phyloP scores from a whole-genome alignment of 257 asterid genomes.

The Capsicum chinense region DNA sequence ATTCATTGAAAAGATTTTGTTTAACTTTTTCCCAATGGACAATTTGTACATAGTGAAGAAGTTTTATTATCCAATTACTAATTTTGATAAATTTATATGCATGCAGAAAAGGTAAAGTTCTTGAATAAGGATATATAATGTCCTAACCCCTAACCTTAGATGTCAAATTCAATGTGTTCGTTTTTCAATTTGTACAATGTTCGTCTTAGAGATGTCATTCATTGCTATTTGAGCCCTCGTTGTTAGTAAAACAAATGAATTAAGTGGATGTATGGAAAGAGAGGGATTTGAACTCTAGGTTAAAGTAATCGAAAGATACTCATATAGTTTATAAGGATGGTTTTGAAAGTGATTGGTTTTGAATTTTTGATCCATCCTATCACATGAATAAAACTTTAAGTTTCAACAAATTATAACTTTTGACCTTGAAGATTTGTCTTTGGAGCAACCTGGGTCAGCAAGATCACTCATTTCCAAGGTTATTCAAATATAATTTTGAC shows the following conservation, averaged over 20 bases:
- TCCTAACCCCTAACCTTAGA: neutral
- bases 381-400: neutral
- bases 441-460: neutral
- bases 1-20: neutral
- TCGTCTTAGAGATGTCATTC: neutral
- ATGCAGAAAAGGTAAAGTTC: neutral
- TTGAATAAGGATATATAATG: neutral
- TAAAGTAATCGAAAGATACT: too few relatives aligned
- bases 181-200: neutral
- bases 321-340: too few relatives aligned
- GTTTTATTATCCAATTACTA: neutral
- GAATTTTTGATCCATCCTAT: neutral
- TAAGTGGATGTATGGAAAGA: neutral
- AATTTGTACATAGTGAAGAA: neutral
- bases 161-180: neutral
- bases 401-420: neutral
- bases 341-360: neutral
- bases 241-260: neutral
- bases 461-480: neutral
- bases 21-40: neutral
- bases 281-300: neutral
- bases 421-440: neutral
- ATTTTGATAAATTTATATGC: neutral
- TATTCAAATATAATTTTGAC: neutral
- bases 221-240: neutral